These are phyloP conservation scores for Aristolochia contorta DNA, from an alignment of 164 flowering plant species.

Conservation along the genomic window DNA sequence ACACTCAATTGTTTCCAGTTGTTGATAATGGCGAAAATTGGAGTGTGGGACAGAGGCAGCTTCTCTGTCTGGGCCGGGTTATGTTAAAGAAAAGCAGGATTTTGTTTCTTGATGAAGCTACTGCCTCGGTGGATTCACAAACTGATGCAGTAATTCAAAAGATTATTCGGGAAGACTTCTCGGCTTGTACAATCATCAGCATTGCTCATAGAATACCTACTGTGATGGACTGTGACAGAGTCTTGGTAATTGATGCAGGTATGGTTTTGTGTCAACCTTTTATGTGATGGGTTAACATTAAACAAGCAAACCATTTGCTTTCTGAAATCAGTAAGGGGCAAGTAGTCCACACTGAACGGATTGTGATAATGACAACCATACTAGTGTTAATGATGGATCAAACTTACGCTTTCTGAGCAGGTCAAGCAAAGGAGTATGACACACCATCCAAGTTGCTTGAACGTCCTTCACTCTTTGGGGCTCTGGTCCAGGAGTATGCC, in stretches of 20 bases:
- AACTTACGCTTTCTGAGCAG: conserved; percentile 22
- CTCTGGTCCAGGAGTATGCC: conserved; percentile 87
- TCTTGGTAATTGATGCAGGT: conserved; percentile 96
- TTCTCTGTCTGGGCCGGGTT: conserved; percentile 84
- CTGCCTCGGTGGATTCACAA: conserved; percentile 96
- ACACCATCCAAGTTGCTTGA: conserved; percentile 59
- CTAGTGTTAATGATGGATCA: neutral
- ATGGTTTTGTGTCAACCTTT: conserved; percentile 1
- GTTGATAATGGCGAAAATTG: conserved; percentile 92
- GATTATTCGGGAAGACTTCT: conserved; percentile 86
- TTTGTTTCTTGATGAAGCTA: conserved; percentile 95
- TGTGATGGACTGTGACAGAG: conserved; percentile 94
- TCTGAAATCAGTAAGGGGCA: neutral
- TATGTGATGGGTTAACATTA: neutral
- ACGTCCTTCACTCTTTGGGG: conserved; percentile 66
- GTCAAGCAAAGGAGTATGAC: conserved; percentile 70
- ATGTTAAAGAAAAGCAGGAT: conserved; percentile 81
- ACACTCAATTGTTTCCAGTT: conserved; percentile 28
- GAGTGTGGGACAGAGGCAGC: conserved; percentile 98
- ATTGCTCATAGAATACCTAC: conserved; percentile 99
- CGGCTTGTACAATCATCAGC: conserved; percentile 81
- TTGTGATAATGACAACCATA: neutral
- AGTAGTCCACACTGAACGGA: neutral
- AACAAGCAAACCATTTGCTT: neutral
- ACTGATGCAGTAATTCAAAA: conserved; percentile 87